Base-by-base conservation (phyloP, 805 yeast genomes). In the Kodamaea sagamina region DNA sequence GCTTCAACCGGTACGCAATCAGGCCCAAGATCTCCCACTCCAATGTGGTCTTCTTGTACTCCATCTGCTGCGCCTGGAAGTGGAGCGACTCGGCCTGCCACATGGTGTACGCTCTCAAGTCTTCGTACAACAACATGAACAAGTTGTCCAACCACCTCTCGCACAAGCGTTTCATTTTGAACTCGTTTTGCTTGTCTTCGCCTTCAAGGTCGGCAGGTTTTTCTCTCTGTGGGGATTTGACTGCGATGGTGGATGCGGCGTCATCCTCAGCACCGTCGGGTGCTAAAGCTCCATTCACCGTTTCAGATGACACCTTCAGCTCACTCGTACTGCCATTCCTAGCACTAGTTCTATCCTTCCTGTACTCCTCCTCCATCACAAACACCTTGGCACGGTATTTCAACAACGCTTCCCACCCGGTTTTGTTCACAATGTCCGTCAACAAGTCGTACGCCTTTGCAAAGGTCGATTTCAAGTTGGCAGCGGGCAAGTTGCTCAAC, bases 21-120 rank as follows among this genome's bases (percentile, higher is more conserved):
- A 80, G 71, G 1, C 99, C 99, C 48, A 90, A 73, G 26, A 88
- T 71, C 65, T 95, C 97, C 97, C 97, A 90, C 63, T 90, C 97
- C 44, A 85, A 68, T 0, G 96, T 82, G 21, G 84, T 70, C 58
- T 87, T 89, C 53, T 79, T 80, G 61, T 84, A 86, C 32, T 80
- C 82, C 61, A 88, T 74, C 62, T 88, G 87, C 61, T 89, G 96
- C 4, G 95, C 88, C 62, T 86, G 89, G 67, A 86, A 84, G 63
- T 92, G 96, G 48, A 89, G 78, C 52, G 78, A 77, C 61, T 93
- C 97, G 0, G 96, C 89, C 61, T 89, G 90, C 93, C 96, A 92
- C 75, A 88, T 78, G 1, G 97, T 89, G 61, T 86, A 92, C 1
- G 87, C 81, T 56, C 86, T 74, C 54, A 86, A 72, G 58, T 86